Evolutionary conservation across 495 filamentous ascomycete species (phyloP), one percentile per base, ranked within the genome.

Genomic region (Neurospora cerealis): DNA sequence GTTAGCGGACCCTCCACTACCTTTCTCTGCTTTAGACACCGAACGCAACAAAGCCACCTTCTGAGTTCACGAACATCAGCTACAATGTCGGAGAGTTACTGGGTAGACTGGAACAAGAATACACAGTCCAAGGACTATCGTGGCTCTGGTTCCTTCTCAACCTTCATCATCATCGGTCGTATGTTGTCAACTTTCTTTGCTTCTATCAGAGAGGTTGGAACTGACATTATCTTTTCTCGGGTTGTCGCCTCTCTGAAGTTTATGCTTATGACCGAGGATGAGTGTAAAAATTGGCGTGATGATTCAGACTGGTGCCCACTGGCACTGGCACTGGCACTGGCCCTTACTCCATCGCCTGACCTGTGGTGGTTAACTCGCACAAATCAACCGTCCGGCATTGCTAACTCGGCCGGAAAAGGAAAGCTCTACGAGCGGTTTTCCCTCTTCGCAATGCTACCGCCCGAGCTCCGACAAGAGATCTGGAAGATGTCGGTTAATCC

Each of bases 91-190:
- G 73, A 48, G 13, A 32, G 36, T 71, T 48, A 82, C 73, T 86
- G 82, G 82, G 83, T 86, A 71, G 85, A 86, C 76, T 86, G 83
- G 84, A 80, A 78, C 66, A 87, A 87, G 79, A 86, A 80, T 69
- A 83, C 83, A 42, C 78, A 79, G 77, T 86, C 84, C 39, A 81
- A 81, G 74, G 77, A 85, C 81, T 87, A 87, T 75, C 82, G 83
- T 38, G 86, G 85, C 42, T 83, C 86, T 10, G 75, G 79, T 70
- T 87, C 86, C 21, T 97, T 98, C 78, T 94, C 93, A 82, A 98
- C 95, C 69, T 97, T 97, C 82, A 89, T 98, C 75, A 97, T 98
- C 81, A 91, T 98, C 76, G 95, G 94, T 79, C 95, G 95, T 97
- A 86, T 77, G 91, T 87, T 28, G 70, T 40, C 38, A 42, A 19